phyloP scores from a whole-genome alignment of 768 basidiomycete species.

The Cystofilobasidium ferigula region DNA sequence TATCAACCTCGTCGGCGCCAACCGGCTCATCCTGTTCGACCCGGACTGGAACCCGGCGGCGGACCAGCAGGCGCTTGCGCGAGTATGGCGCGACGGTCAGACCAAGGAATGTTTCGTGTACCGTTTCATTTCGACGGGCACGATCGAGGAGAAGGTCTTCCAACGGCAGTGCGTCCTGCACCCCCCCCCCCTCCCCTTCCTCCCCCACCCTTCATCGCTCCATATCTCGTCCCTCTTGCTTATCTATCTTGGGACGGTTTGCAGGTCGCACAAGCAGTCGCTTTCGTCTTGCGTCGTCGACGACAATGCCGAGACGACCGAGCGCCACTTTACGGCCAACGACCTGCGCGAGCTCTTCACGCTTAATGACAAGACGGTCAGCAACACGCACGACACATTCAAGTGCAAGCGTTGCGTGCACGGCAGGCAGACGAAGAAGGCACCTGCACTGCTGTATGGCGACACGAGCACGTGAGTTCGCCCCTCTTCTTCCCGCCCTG shows the following conservation, averaged over 20 bases:
- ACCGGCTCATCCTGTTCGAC: conserved; percentile 39
- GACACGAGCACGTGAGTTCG: conserved; percentile 86
- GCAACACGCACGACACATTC: conserved; percentile 96
- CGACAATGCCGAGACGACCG: conserved; percentile 68
- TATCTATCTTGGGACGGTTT: no score
- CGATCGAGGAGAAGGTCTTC: conserved; percentile 98
- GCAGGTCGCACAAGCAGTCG: conserved; percentile 65
- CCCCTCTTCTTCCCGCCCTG: conserved; percentile 1
- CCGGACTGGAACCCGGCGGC: conserved; percentile 44
- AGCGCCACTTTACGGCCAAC: conserved; percentile 87
- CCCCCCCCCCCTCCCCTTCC: neutral
- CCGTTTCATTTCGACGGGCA: conserved; percentile 92
- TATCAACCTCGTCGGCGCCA: conserved; percentile 40
- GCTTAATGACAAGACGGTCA: conserved; percentile 73
- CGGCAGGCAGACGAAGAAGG: conserved; percentile 70
- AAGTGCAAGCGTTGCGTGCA: conserved; percentile 63
- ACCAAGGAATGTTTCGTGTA: conserved; percentile 99
- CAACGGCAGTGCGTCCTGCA: conserved; percentile 68
- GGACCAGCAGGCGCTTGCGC: conserved; percentile 93
- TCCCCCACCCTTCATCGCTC: conserved; percentile 3
- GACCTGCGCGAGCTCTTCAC: conserved; percentile 79
- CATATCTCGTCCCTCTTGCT: no score
- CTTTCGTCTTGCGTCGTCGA: conserved; percentile 97
- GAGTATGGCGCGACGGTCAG: conserved; percentile 98
- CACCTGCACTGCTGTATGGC: conserved; percentile 79